These are phyloP conservation scores for Pyrenophora graminea DNA, from an alignment of 2,329 filamentous ascomycete species.

Conservation along the genomic window DNA sequence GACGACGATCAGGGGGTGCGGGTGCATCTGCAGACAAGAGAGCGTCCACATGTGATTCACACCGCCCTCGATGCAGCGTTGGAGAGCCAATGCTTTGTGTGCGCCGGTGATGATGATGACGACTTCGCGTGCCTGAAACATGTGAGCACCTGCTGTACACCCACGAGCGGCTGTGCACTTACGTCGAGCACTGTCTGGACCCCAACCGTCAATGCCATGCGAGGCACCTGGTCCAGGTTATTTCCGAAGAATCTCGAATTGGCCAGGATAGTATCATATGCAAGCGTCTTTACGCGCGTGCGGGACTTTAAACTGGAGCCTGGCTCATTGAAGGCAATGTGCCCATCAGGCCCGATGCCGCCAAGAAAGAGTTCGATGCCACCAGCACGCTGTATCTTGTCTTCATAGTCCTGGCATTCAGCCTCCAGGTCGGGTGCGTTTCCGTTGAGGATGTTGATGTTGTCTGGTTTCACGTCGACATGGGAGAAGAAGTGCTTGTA, in stretches of 20 bases:
- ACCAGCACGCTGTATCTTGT: slow-evolving; percentile 71
- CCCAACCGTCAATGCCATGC: slow-evolving; percentile 82
- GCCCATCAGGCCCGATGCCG: slow-evolving; percentile 82
- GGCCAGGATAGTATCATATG: slow-evolving; percentile 83
- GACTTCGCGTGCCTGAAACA: slow-evolving; percentile 67
- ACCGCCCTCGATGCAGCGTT: slow-evolving; percentile 78
- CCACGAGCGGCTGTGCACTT: slow-evolving; percentile 21
- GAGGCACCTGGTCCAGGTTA: slow-evolving; percentile 73
- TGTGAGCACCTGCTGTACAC: slow-evolving; percentile 20
- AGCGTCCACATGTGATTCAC: slow-evolving; percentile 93
- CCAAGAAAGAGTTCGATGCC: slow-evolving; percentile 87
- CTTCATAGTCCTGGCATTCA: slow-evolving; percentile 80
- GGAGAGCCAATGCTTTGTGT: slow-evolving; percentile 78
- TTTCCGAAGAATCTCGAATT: slow-evolving; percentile 84
- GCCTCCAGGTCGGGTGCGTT: slow-evolving; percentile 75
- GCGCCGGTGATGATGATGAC: slow-evolving; percentile 81
- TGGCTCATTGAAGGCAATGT: slow-evolving; percentile 90
- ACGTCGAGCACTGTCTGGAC: slow-evolving; percentile 79
- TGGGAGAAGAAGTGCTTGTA: slow-evolving; percentile 90
- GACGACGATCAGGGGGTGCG: slow-evolving; percentile 79
- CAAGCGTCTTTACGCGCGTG: slow-evolving; percentile 83
- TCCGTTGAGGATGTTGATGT: slow-evolving; percentile 83
- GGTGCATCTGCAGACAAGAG: slow-evolving; percentile 78
- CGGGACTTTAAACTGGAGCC: slow-evolving; percentile 76
- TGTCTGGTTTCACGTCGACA: slow-evolving; percentile 77